Evolutionary conservation across 2,329 filamentous ascomycete species (phyloP).

Genomic region (Hymenoscyphus infarciens): DNA sequence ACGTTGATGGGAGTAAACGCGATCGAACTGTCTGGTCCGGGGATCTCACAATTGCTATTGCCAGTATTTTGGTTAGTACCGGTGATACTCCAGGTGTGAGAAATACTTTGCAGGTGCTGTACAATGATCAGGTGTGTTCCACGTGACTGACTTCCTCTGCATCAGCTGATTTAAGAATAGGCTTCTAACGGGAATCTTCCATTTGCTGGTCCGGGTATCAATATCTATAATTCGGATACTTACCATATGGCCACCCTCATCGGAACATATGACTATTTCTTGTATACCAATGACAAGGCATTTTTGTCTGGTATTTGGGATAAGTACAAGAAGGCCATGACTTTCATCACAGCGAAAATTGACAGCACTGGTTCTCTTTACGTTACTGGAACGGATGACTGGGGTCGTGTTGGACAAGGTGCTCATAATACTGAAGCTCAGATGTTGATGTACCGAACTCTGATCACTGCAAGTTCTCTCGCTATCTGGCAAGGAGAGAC

Average conservation of each 20-base stretch:
- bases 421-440: constrained; percentile 34
- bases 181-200: constrained; percentile 43
- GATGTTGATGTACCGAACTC: constrained; percentile 41
- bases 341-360: constrained; percentile 42
- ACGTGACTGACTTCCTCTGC: background rate
- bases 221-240: constrained; percentile 42
- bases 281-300: constrained; percentile 49
- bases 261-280: constrained; percentile 54
- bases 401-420: constrained; percentile 30
- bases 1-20: constrained; percentile 53
- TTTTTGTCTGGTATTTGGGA: constrained; percentile 48
- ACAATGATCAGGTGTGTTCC: constrained; percentile 32
- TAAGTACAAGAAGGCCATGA: constrained; percentile 46
- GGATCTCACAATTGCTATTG: constrained; percentile 56
- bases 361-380: constrained; percentile 36
- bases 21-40: constrained; percentile 60
- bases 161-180: constrained; percentile 14
- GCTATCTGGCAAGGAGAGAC: constrained; percentile 40
- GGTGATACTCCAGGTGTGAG: constrained; percentile 48
- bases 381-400: constrained; percentile 31
- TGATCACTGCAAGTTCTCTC: constrained; percentile 45
- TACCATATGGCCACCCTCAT: constrained; percentile 59
- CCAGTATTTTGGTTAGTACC: constrained; percentile 51
- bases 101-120: constrained; percentile 48
- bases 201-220: constrained; percentile 47